These are phyloP conservation scores for Populus hybrid DNA, from an alignment of 441 rosid genomes.

Conservation along the genomic window DNA sequence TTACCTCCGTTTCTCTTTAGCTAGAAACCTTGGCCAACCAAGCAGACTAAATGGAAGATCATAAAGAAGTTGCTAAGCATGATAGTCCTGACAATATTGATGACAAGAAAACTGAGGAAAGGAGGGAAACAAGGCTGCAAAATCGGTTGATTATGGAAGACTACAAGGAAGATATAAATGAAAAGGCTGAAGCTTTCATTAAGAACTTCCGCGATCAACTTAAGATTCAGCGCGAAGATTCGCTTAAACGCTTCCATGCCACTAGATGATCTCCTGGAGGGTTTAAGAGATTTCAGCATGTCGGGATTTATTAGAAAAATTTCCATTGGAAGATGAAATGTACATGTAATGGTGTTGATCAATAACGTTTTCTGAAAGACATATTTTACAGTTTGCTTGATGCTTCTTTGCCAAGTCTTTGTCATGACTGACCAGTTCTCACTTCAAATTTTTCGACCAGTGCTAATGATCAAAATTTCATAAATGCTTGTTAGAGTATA, in stretches of 20 bases:
- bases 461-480: background rate
- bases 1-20: too few relatives aligned
- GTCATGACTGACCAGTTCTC: background rate
- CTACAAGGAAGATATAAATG: background rate
- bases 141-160: background rate
- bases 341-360: background rate
- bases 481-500: background rate
- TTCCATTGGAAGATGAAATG: background rate
- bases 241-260: constrained; percentile 16
- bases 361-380: too few relatives aligned
- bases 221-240: constrained; percentile 20
- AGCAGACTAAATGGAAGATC: background rate
- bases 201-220: constrained; percentile 20
- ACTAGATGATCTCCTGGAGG: constrained; percentile 22
- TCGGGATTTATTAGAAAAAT: background rate
- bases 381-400: too few relatives aligned
- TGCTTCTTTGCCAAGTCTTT: too few relatives aligned
- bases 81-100: background rate
- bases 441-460: background rate
- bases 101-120: background rate
- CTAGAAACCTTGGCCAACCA: background rate
- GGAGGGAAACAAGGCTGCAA: background rate
- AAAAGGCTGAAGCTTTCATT: constrained; percentile 23
- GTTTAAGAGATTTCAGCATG: constrained; percentile 8
- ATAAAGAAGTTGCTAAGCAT: background rate